These are phyloP conservation scores for Arthrobotrys pseudoclavata DNA, from an alignment of 2,329 filamentous ascomycete genomes.

Conservation along the genomic window DNA sequence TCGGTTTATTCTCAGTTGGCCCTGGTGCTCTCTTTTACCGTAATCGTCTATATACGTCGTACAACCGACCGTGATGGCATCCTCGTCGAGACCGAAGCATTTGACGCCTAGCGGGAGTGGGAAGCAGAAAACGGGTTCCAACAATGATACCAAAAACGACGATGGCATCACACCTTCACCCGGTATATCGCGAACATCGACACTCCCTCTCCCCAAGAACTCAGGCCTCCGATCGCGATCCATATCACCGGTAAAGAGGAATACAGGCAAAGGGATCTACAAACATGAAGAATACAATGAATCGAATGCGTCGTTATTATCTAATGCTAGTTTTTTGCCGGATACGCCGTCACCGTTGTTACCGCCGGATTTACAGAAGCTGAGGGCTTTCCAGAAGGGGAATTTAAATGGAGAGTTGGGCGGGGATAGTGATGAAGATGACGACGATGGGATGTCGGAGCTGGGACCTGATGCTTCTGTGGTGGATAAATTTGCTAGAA, in stretches of 20 bases:
- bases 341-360: slow-evolving; percentile 54
- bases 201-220: slow-evolving; percentile 46
- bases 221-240: slow-evolving; percentile 45
- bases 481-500: slow-evolving; percentile 31
- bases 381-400: slow-evolving; percentile 29
- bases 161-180: slow-evolving; percentile 12
- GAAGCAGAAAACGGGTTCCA: slow-evolving; percentile 20
- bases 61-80: slow-evolving; percentile 40
- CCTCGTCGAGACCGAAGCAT: slow-evolving; percentile 44
- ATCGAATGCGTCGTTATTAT: slow-evolving; percentile 44
- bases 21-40: slow-evolving; percentile 16
- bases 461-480: slow-evolving; percentile 44
- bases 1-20: background rate
- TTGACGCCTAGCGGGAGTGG: slow-evolving; percentile 29
- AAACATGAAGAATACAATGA: slow-evolving; percentile 49
- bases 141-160: slow-evolving; percentile 7
- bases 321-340: slow-evolving; percentile 55
- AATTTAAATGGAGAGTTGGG: slow-evolving; percentile 39
- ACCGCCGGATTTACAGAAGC: slow-evolving; percentile 48
- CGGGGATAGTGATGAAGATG: slow-evolving; percentile 32
- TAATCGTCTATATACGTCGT: slow-evolving; percentile 19
- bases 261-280: slow-evolving; percentile 31
- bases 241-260: slow-evolving; percentile 41
- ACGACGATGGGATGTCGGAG: slow-evolving; percentile 36
- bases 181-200: slow-evolving; percentile 38